Conservation (phyloP, 371 early-diverging fungal genomes). For the Paramicrosporidium saccamoebae region DNA sequence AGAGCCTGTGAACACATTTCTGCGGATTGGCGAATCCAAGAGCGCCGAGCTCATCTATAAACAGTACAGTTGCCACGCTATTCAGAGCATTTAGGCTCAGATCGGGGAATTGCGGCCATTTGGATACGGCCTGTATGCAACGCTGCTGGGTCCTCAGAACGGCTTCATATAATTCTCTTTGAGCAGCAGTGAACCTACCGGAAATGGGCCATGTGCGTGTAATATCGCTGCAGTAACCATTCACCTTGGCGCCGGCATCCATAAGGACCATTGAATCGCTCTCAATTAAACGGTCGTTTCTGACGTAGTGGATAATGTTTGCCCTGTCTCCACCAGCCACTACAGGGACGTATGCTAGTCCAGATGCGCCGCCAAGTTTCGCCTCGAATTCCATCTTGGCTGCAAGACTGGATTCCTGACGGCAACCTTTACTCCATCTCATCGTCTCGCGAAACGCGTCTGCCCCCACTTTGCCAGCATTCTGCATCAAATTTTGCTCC, state of each 20-base stretch:
- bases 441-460: conserved; percentile 31
- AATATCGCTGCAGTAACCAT: conserved; percentile 59
- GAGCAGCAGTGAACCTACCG: conserved; percentile 43
- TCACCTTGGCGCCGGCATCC: conserved; percentile 69
- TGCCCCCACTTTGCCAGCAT: conserved; percentile 33
- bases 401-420: conserved; percentile 35
- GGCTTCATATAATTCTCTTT: conserved; percentile 44
- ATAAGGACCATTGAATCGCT: conserved; percentile 42
- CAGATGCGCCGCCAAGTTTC: conserved; percentile 22
- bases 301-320: conserved; percentile 65
- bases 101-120: too few species aligned
- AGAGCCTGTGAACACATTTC: conserved; percentile 20
- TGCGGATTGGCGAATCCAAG: conserved; percentile 18
- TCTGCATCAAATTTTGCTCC: conserved; percentile 39
- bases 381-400: conserved; percentile 38
- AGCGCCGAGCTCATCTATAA: conserved; percentile 19
- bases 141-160: conserved; percentile 51
- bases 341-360: conserved; percentile 81
- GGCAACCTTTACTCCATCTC: conserved; percentile 23
- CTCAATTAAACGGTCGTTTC: conserved; percentile 30
- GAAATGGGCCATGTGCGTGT: conserved; percentile 78
- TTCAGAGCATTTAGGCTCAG: too few species aligned
- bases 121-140: too few species aligned
- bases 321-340: conserved; percentile 74
- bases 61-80: conserved; percentile 17